Evolutionary conservation across 345 rosid genomes (phyloP).

Genomic region (Eucalyptus curtisii): DNA sequence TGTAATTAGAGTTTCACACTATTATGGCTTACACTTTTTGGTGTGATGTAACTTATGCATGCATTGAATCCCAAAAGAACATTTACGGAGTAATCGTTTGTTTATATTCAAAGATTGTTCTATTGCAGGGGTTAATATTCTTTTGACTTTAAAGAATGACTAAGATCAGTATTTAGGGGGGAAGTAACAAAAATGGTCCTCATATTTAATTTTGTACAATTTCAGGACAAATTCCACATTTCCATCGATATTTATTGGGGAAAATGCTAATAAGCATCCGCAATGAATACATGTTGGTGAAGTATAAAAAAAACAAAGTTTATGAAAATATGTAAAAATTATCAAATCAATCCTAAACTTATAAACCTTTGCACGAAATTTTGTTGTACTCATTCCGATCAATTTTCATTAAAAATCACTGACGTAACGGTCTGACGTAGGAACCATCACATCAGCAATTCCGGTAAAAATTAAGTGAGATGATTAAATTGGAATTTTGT

Average conservation of each 20-base stretch:
- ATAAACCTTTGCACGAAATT: too few relatives aligned
- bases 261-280: too few relatives aligned
- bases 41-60: background rate
- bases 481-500: background rate
- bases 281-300: too few relatives aligned
- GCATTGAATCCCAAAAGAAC: background rate
- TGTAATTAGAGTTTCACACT: background rate
- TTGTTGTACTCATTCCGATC: fast-evolving
- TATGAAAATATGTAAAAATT: too few relatives aligned
- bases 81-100: background rate
- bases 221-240: background rate
- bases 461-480: too few relatives aligned
- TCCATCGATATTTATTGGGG: background rate
- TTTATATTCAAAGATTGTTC: background rate
- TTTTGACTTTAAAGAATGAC: background rate
- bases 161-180: background rate
- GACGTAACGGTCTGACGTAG: fast-evolving
- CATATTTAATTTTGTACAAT: too few relatives aligned
- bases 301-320: too few relatives aligned
- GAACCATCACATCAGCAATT: too few relatives aligned
- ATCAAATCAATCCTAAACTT: background rate
- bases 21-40: background rate
- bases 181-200: too few relatives aligned
- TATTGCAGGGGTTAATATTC: background rate
- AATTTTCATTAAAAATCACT: too few relatives aligned